phyloP scores from a whole-genome alignment of 129 eudicot genomes.

The sunflower (Helianthus annuus) region HanXRQr2.0-SUNRISE NC_035439.2:140173185-140173684 shows the following conservation, averaged over 20 bases:
- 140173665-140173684: constrained; percentile 47
- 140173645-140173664: constrained; percentile 37
- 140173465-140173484: neutral
- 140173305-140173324: too few relatives aligned
- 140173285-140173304: too few relatives aligned
- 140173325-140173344: too few relatives aligned
- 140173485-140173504: constrained; percentile 36
- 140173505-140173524: constrained; percentile 58
- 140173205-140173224: too few relatives aligned
- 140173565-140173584: constrained; percentile 74
- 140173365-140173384: too few relatives aligned
- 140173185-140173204: too few relatives aligned
- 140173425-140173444: neutral
- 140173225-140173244: too few relatives aligned
- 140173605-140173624: constrained; percentile 61
- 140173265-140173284: too few relatives aligned
- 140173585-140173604: constrained; percentile 71
- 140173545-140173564: constrained; percentile 73
- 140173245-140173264: too few relatives aligned
- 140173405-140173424: neutral
- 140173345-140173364: too few relatives aligned
- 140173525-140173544: constrained; percentile 64
- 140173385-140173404: too few relatives aligned
- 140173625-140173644: constrained; percentile 44
- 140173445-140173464: neutral